Base-by-base conservation (phyloP, 495 filamentous ascomycete genomes). In the Penicillium silybi region DNA sequence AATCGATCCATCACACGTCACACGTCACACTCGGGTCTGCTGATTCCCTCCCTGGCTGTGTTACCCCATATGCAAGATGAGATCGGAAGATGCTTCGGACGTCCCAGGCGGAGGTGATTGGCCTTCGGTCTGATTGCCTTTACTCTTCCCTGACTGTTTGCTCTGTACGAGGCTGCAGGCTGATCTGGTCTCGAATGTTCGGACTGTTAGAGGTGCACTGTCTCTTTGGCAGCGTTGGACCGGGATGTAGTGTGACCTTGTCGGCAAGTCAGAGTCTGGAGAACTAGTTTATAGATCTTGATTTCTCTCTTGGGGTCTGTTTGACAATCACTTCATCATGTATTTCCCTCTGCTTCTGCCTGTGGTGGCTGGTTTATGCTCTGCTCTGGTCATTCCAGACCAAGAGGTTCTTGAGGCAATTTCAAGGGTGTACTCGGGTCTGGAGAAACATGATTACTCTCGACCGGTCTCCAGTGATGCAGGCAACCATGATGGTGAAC, bases 361-460 rank as follows among this genome's bases (percentile, higher is more conserved):
- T 52, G 79, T 80, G 49, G 63, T 85, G 17, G 76, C 72, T 45
- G 76, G 78, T 15, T 52, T 81, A 8, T 70, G 72, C 49, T 65
- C 77, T 22, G 84, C 82, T 26, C 70, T 89, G 53, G 77, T 88
- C 32, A 70, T 86, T 42, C 82, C 82, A 10, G 77, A 84, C 35
- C 69, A 80, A 45, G 63, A 71, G 25, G 66, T 75, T 4, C 58
- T 77, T 29, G 52, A 72, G 38, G 48, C 64, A 17, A 32, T 63
- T 40, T 44, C 19, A n/a, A 11, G 44, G 37, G 50, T 17, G 19
- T 27, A 11, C 0, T 7, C 23, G 9, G 15, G 13, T 16, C 9
- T 23, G 3, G 6, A 52, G 38, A 11, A 47, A 0, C 38, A 32
- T 16, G 18, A 23, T 47, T 25, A 29, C 26, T 29, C 26, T 29